Base-by-base conservation (phyloP, 225 moss, liverwort and hornwort genomes). In the Antitrichia curtipendula region DNA sequence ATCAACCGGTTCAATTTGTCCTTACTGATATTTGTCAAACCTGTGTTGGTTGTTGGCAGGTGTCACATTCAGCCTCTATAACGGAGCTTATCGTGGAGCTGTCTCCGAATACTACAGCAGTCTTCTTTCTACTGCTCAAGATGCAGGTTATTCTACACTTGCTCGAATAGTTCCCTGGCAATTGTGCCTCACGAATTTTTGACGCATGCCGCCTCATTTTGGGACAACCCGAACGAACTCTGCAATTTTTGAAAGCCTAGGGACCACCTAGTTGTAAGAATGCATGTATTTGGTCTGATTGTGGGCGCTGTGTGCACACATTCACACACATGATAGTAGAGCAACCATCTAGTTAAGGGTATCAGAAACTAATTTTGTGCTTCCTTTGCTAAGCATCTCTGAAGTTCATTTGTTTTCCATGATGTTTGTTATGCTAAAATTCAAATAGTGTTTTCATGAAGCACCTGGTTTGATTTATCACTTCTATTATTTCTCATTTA, bases 61-160 rank as follows among this genome's bases (percentile, higher is more conserved):
- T 95, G 94, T 89, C 93, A 95, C 83, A 83, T 95, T 68, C 93
- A 89, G 86, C 91, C 91, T 84, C 85, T 93, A n/a, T 94, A 80
- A 87, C 74, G 71, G 85, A 86, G 82, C 84, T 86, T 71, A 45
- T 84, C 62, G 84, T 41, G 76, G 66, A 68, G 68, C 41, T 74
- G 61, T 64, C 83, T 87, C 64, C 82, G 71, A 78, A 52, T 50
- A 32, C 24, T 76, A 20, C 20, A 59, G n/a, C 14, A 28, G 78
- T 28, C 57, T 38, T 59, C 75, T 70, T 64, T 80, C 73, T 52
- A 41, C 63, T 81, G 57, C 81, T 76, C 45, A 53, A 29, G 76
- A 69, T 89, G 85, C 64, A 43, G 50, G 63, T 82, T 57, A 57
- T 77, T 81, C 74, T 61, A 53, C 54, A 47, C 57, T 45, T 87